Conservation (phyloP, 768 basidiomycete genomes). For the Leccinum truebloodii region DNA sequence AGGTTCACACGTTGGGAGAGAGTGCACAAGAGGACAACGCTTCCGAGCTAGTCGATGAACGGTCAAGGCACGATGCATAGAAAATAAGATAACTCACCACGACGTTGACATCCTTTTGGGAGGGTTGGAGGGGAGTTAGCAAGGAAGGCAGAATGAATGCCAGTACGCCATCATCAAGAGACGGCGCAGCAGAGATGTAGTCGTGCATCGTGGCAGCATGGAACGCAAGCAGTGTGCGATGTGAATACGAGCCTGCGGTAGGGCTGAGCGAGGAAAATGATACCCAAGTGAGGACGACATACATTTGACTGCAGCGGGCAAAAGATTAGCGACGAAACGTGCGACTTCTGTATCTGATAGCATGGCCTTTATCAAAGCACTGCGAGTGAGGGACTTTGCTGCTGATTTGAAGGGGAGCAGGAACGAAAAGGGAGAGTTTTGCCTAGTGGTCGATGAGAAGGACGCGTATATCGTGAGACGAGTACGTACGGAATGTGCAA, state of each 20-base stretch:
- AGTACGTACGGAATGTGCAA: conserved; percentile 66
- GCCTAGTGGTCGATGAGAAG: conserved; percentile 38
- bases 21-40: conserved; percentile 69
- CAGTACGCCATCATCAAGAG: conserved; percentile 63
- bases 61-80: background rate
- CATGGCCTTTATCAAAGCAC: conserved; percentile 78
- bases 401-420: conserved; percentile 77
- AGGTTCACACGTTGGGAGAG: conserved; percentile 68
- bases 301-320: conserved; percentile 57
- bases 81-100: conserved; percentile 43
- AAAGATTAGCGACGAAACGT: conserved; percentile 65
- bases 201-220: conserved; percentile 79
- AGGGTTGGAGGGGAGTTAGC: conserved; percentile 54
- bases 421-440: conserved; percentile 64
- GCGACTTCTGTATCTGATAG: conserved; percentile 67
- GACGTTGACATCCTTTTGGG: conserved; percentile 47
- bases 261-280: conserved; percentile 4
- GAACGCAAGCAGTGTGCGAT: conserved; percentile 80
- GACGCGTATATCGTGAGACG: background rate
- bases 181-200: conserved; percentile 62
- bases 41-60: conserved; percentile 53
- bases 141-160: conserved; percentile 67
- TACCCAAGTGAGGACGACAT: conserved; percentile 6
- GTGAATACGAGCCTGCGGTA: conserved; percentile 39
- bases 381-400: conserved; percentile 70